Evolutionary conservation across 2,329 filamentous ascomycete species (phyloP).

Genomic region (Cercospora sesami): DNA sequence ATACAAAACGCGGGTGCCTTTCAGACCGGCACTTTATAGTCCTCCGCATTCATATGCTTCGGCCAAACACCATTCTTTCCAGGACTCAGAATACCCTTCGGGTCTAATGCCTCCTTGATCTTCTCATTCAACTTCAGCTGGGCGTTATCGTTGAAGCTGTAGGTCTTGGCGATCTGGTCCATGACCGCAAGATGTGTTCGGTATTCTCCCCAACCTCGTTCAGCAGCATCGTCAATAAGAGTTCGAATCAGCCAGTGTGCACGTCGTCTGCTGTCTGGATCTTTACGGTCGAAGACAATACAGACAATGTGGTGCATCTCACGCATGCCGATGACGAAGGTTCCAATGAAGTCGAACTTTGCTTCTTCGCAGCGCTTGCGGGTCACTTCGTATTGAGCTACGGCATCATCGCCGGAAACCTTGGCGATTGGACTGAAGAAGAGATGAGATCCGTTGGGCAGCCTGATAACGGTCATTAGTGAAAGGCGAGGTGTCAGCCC

Average conservation of each 20-base stretch:
- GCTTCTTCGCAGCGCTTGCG: constrained; percentile 39
- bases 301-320: constrained; percentile 60
- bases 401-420: constrained; percentile 51
- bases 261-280: constrained; percentile 43
- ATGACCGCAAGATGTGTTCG: constrained; percentile 50
- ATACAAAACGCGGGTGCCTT: neutral
- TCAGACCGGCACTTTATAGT: constrained; percentile 13
- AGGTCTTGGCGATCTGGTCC: constrained; percentile 50
- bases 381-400: constrained; percentile 48
- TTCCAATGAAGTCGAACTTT: constrained; percentile 55
- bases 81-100: constrained; percentile 51
- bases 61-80: constrained; percentile 48
- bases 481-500: neutral
- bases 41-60: constrained; percentile 13
- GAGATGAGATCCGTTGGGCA: constrained; percentile 54
- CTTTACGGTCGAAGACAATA: constrained; percentile 54
- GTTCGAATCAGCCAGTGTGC: constrained; percentile 43
- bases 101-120: constrained; percentile 52
- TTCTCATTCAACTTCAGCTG: constrained; percentile 47
- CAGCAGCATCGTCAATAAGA: constrained; percentile 45
- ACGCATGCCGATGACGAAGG: constrained; percentile 53
- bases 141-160: constrained; percentile 46
- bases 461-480: constrained; percentile 3
- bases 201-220: constrained; percentile 49
- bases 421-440: constrained; percentile 57